Conservation (phyloP, 1,284 basidiomycete genomes). For the Mycena citricolor region DNA sequence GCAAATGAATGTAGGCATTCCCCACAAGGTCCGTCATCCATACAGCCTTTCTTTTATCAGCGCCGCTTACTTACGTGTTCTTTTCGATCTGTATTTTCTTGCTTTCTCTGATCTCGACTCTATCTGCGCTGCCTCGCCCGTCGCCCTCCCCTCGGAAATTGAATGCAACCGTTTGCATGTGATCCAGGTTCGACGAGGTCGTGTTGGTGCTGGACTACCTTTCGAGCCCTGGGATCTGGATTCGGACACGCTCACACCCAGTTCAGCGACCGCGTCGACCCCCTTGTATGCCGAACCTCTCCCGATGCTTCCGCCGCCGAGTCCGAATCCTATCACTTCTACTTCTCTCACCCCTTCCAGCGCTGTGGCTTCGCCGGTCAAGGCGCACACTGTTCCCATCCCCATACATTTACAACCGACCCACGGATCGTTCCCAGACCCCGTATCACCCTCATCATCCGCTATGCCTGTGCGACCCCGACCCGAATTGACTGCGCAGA, state of each 20-base stretch:
- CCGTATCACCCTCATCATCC: too few species aligned
- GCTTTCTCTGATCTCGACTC: conserved; percentile 1
- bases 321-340: too few species aligned
- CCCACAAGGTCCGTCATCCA: conserved; percentile 58
- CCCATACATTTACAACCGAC: too few species aligned
- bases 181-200: conserved; percentile 53
- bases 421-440: too few species aligned
- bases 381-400: too few species aligned
- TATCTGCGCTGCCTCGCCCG: neutral
- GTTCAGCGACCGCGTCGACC: conserved; percentile 6
- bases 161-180: conserved; percentile 7
- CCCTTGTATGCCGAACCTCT: too few species aligned
- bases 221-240: conserved; percentile 58
- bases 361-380: neutral
- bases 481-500: too few species aligned
- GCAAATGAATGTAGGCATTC: conserved; percentile 50
- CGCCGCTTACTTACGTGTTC: conserved; percentile 11
- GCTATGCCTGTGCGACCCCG: too few species aligned
- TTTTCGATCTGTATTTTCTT: conserved; percentile 7
- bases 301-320: too few species aligned
- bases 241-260: conserved; percentile 17
- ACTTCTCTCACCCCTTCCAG: too few species aligned
- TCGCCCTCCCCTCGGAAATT: too few species aligned
- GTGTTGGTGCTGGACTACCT: conserved; percentile 58
- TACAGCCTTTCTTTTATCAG: conserved; percentile 8